Evolutionary conservation across 306 rosid genomes (phyloP), one percentile per base, ranked within the genome.

Genomic region (Cucurbita argyrosperma): DNA sequence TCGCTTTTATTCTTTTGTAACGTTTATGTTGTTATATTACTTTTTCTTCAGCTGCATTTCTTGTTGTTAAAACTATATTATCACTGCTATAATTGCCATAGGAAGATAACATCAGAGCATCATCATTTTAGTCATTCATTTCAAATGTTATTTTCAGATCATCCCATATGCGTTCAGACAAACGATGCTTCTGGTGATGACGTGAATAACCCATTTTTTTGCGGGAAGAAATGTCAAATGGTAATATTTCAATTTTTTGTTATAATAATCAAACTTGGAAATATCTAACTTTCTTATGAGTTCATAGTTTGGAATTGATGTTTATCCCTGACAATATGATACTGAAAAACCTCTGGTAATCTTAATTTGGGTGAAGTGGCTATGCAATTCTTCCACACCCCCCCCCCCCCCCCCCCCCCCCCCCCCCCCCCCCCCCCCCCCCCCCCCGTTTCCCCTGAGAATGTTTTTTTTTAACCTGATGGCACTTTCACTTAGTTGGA

Each of bases 201-300:
- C 76, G 62, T 76, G 68, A 50, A 60, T 42, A 49, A 79, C 68
- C 77, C 72, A 37, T 70, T 74, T 62, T 90, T 85, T 81, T 94
- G 99, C 57, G 95, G 92, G 76, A 84, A 77, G 85, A 82, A 73
- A 68, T 94, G 99, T 75, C 84, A 81, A 82, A 85, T 88, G 95
- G 99, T 94, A 80, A 64, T 59, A 47, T 74, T 71, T 51, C 45
- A 56, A 14, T 46, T 72, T 75, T 77, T 54, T 75, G 62, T 79
- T 78, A 54, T 70, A 19, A 35, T 72, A 78, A 71, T 74, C 64
- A 30, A 51, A 69, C 58, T 18, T 46, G 13, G 57, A 47, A 70
- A 35, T 35, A 8, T 51, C 30, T 15, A 0, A 16, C 30, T 16
- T 52, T 50, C 9, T 50, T 50, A 4, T 70, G 30, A 19, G 40